Percentiles rank a stretch among this genome's conserved stretches.
These are phyloP conservation scores for Coleophoma crateriformis DNA, from an alignment of 2,329 filamentous ascomycete genomes.

Conservation along the genomic window DNA sequence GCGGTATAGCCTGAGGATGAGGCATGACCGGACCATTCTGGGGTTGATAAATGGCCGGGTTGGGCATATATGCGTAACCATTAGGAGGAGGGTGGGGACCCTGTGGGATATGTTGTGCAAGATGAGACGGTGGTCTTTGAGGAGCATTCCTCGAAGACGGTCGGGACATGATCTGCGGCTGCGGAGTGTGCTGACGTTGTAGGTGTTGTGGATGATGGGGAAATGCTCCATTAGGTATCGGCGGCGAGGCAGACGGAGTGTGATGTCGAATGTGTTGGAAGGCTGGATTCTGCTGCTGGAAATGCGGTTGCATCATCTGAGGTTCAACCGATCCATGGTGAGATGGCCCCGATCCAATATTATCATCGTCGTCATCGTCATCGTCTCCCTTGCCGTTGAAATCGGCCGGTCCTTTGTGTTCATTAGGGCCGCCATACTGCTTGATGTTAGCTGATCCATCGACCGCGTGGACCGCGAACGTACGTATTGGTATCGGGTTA, in stretches of 20 bases:
- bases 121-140: slow-evolving; percentile 68
- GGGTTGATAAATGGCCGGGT: slow-evolving; percentile 79
- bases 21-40: slow-evolving; percentile 32
- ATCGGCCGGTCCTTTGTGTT: slow-evolving; percentile 92
- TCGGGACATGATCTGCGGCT: slow-evolving; percentile 69
- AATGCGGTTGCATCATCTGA: slow-evolving; percentile 65
- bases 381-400: slow-evolving; percentile 75
- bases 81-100: slow-evolving; percentile 58
- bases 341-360: slow-evolving; percentile 62
- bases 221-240: slow-evolving; percentile 55
- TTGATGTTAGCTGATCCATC: too few relatives aligned
- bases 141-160: slow-evolving; percentile 77
- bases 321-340: slow-evolving; percentile 33
- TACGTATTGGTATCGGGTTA: slow-evolving; percentile 87
- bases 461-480: slow-evolving; percentile 31
- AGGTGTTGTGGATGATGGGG: slow-evolving; percentile 24
- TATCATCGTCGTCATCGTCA: slow-evolving; percentile 77
- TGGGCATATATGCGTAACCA: slow-evolving; percentile 79
- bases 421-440: slow-evolving; percentile 86
- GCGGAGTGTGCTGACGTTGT: slow-evolving; percentile 70
- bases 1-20: slow-evolving; percentile 13
- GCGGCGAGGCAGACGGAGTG: slow-evolving; percentile 82
- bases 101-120: slow-evolving; percentile 58
- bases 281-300: slow-evolving; percentile 55
- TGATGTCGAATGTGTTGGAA: slow-evolving; percentile 79